A percentile compares a stretch with the other conserved stretches of the same genome.
phyloP scores from a whole-genome alignment of 768 basidiomycete genomes.

The Clitopilus hobsonii region DNA sequence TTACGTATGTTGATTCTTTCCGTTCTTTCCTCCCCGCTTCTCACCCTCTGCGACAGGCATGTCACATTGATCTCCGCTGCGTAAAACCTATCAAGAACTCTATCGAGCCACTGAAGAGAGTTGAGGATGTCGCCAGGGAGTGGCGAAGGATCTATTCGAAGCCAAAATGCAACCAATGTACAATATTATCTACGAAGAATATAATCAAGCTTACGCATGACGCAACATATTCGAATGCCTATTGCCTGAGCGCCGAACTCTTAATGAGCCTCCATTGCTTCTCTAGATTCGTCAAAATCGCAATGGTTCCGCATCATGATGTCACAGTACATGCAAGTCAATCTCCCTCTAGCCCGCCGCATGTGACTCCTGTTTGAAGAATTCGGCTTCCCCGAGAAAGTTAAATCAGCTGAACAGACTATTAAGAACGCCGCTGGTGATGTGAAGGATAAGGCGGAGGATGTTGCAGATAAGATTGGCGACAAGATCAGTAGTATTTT shows the following conservation, averaged over 20 bases:
- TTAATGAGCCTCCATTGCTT: too few species aligned
- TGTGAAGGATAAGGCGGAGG: conserved; percentile 1
- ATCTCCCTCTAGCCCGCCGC: conserved; percentile 6
- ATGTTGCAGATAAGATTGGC: conserved; percentile 1
- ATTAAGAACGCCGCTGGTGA: neutral
- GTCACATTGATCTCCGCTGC: conserved; percentile 84
- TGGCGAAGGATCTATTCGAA: too few species aligned
- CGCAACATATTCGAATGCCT: too few species aligned
- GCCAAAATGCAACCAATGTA: too few species aligned
- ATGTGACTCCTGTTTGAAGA: conserved; percentile 10
- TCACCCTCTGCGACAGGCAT: conserved; percentile 40
- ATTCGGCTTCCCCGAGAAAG: conserved; percentile 4
- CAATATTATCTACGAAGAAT: too few species aligned
- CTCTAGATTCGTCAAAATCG: too few species aligned
- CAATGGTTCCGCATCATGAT: too few species aligned
- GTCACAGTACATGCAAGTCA: neutral
- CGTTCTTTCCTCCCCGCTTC: neutral
- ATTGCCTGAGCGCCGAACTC: too few species aligned
- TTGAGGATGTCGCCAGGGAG: too few species aligned
- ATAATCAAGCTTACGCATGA: too few species aligned
- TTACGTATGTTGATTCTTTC: conserved; percentile 55
- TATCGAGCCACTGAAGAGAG: conserved; percentile 16
- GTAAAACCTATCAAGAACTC: conserved; percentile 74
- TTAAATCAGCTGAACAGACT: conserved; percentile 1
- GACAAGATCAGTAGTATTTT: conserved; percentile 4